Evolutionary conservation across 2,329 filamentous ascomycete genomes (phyloP).

Genomic region (Phialophora expanda): DNA sequence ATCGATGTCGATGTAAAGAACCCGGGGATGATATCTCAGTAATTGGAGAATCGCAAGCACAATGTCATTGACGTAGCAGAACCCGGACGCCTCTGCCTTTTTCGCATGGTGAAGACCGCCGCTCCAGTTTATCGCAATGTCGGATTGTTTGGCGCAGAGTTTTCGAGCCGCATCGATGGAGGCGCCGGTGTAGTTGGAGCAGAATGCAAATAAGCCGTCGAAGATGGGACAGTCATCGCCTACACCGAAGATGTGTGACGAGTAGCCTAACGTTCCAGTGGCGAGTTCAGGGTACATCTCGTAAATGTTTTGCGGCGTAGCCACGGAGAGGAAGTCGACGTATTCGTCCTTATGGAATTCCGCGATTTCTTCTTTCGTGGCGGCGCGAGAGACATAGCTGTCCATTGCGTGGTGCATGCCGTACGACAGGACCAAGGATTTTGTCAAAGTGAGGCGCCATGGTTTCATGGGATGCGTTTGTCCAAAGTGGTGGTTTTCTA

Average conservation of each 20-base stretch:
- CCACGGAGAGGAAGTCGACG: constrained; percentile 80
- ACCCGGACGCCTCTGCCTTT: constrained; percentile 88
- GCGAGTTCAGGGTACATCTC: constrained; percentile 49
- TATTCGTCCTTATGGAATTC: constrained; percentile 89
- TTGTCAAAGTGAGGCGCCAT: constrained; percentile 93
- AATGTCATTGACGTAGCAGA: constrained; percentile 99
- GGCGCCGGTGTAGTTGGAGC: constrained; percentile 87
- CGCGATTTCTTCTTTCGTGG: constrained; percentile 84
- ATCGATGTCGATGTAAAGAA: constrained; percentile 94
- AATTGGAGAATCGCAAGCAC: constrained; percentile 91
- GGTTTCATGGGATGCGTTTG: constrained; percentile 99
- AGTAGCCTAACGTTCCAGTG: constrained; percentile 35
- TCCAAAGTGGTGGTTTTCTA: constrained; percentile 96
- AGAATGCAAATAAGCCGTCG: constrained; percentile 93
- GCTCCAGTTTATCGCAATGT: constrained; percentile 98
- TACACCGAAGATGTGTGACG: constrained; percentile 74
- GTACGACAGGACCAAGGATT: constrained; percentile 91
- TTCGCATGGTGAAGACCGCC: constrained; percentile 96
- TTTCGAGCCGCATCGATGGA: constrained; percentile 91
- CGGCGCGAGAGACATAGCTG: constrained; percentile 81
- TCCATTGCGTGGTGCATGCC: constrained; percentile 98
- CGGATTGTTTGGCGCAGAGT: constrained; percentile 81
- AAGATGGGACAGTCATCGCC: constrained; percentile 96
- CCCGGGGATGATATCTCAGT: constrained; percentile 77
- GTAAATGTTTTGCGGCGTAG: constrained; percentile 72